Evolutionary conservation across 208 protist genomes (phyloP).

Genomic region (Leishmania amazonensis): DNA sequence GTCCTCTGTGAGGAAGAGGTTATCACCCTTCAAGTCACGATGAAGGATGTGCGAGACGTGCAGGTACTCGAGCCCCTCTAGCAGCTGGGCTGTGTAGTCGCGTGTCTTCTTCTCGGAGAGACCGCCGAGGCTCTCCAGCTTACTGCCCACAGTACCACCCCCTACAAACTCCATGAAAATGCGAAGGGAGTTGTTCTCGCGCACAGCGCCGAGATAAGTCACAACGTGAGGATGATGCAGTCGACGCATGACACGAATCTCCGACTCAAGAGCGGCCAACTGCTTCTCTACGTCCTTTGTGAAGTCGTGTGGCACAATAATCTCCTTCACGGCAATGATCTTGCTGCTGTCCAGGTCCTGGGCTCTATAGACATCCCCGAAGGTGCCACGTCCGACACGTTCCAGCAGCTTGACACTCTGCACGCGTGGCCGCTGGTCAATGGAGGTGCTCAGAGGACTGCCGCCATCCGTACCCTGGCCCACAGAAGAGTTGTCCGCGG

Average conservation of each 20-base stretch:
- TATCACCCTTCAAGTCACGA: slow-evolving; percentile 93
- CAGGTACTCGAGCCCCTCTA: slow-evolving; percentile 89
- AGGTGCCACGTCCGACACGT: slow-evolving; percentile 82
- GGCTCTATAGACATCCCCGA: slow-evolving; percentile 83
- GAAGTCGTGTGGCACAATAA: slow-evolving; percentile 81
- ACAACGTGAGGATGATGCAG: slow-evolving; percentile 92
- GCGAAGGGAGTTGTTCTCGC: slow-evolving; percentile 73
- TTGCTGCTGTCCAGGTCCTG: slow-evolving; percentile 73
- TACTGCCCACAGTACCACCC: slow-evolving; percentile 79
- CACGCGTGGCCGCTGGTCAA: slow-evolving; percentile 33
- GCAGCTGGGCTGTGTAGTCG: slow-evolving; percentile 83
- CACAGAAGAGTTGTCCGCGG: neutral
- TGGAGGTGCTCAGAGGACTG: slow-evolving; percentile 6
- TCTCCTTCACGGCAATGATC: slow-evolving; percentile 86
- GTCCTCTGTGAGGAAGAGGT: slow-evolving; percentile 86
- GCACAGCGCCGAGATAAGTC: slow-evolving; percentile 79
- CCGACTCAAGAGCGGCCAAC: slow-evolving; percentile 79
- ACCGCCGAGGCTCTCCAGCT: slow-evolving; percentile 58
- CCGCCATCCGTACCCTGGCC: neutral
- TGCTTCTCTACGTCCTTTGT: slow-evolving; percentile 83
- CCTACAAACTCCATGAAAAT: slow-evolving; percentile 94
- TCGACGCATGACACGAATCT: slow-evolving; percentile 93
- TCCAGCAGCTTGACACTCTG: slow-evolving; percentile 44
- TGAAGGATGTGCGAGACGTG: slow-evolving; percentile 87
- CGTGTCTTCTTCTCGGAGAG: slow-evolving; percentile 71